A percentile compares a stretch with the other conserved stretches of the same genome.
These are phyloP conservation scores for Leucocoprinus birnbaumii DNA, from an alignment of 768 basidiomycete species.

Conservation along the genomic window DNA sequence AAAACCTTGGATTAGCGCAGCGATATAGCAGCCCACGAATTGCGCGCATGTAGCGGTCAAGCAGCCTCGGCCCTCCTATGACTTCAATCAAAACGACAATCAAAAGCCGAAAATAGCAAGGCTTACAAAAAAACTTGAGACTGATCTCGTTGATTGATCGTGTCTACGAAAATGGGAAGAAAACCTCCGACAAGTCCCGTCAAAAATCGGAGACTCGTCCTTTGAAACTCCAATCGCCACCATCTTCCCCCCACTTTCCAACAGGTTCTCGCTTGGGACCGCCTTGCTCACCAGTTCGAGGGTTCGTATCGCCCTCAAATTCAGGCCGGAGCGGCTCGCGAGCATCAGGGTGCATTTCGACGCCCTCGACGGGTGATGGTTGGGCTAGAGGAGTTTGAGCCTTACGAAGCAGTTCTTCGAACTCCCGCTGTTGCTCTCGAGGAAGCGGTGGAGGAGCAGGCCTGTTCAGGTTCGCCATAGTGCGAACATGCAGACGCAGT, in stretches of 20 bases:
- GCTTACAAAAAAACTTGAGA: too few relatives aligned
- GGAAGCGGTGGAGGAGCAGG: constrained; percentile 80
- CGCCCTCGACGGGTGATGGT: constrained; percentile 22
- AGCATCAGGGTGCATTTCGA: constrained; percentile 66
- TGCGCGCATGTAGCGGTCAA: too few relatives aligned
- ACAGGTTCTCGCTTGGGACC: constrained; percentile 90
- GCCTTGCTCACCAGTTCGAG: constrained; percentile 78
- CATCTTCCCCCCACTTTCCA: constrained; percentile 46
- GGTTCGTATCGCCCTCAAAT: constrained; percentile 82
- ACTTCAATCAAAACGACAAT: too few relatives aligned
- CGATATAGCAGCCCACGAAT: too few relatives aligned
- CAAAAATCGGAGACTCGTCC: constrained; percentile 87
- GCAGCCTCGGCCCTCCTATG: too few relatives aligned
- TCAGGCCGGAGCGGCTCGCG: constrained; percentile 54
- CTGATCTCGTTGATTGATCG: too few relatives aligned
- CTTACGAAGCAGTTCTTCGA: constrained; percentile 76
- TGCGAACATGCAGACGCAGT: constrained; percentile 2
- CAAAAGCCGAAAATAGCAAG: too few relatives aligned
- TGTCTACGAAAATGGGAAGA: too few relatives aligned
- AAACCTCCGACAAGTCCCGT: not conserved
- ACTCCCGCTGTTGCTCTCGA: constrained; percentile 74
- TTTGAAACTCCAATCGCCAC: constrained; percentile 89
- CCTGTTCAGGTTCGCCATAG: constrained; percentile 39
- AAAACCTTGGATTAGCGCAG: too few relatives aligned
- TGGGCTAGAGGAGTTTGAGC: constrained; percentile 45